Percentiles rank a stretch among this genome's conserved stretches.
These are phyloP conservation scores for Aureoboletus auriporus DNA, from an alignment of 768 basidiomycete genomes.

Conservation along the genomic window DNA sequence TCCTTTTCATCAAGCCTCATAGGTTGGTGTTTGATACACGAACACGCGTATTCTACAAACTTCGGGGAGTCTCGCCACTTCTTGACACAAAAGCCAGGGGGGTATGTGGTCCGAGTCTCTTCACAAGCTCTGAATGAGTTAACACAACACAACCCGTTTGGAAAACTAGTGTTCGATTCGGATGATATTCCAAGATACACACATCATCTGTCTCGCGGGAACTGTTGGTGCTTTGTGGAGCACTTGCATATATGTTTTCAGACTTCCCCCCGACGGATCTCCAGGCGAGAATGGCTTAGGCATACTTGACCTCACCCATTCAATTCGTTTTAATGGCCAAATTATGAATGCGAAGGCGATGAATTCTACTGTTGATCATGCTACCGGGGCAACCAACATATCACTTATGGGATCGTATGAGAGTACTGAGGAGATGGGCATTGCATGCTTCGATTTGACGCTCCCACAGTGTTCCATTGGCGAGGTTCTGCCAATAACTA, in stretches of 20 bases:
- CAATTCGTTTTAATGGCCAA: fast-evolving
- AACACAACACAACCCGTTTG: no score
- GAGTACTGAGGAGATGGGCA: no score
- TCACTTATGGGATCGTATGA: background rate
- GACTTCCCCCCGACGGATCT: background rate
- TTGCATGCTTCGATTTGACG: background rate
- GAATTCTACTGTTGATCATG: background rate
- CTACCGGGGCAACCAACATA: background rate
- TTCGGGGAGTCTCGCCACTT: background rate
- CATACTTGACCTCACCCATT: background rate
- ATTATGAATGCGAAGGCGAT: background rate
- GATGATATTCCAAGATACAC: background rate
- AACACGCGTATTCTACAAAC: background rate
- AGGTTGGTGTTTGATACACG: background rate
- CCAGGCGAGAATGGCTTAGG: background rate
- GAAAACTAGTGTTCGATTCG: no score
- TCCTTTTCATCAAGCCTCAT: background rate
- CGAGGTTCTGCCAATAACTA: background rate
- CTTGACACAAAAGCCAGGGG: no score
- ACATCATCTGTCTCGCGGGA: background rate
- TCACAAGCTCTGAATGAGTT: slow-evolving; percentile 10
- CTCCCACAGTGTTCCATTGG: background rate
- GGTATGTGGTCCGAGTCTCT: background rate
- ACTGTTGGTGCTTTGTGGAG: no score
- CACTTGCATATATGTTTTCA: no score